Evolutionary conservation across 805 yeast genomes (phyloP), one percentile per base, ranked within the genome.

Genomic region (Cyberlindnera maritima): DNA sequence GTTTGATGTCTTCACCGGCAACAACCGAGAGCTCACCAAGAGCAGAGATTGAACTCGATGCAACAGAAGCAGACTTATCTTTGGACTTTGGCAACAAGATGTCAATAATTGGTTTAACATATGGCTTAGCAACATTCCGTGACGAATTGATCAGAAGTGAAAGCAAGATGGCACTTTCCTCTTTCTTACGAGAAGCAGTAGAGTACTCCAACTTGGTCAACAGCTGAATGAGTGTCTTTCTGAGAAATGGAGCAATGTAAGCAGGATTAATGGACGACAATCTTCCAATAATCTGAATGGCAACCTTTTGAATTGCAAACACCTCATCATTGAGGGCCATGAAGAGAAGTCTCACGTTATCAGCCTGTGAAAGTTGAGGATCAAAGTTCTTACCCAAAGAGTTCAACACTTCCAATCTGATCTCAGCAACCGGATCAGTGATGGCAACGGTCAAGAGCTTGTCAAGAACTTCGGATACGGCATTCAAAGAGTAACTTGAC

Each of bases 361-460:
- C 96, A 1, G 97, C 95, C 63, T 94, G 98, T 0, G 97, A 88
- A 28, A 94, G 67, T 59, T 94, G 98, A 0, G 96, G 88, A 59
- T 94, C 97, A 62, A 92, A 87, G 48, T 76, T 76, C 2, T 82
- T 77, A 32, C 87, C 87, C 33, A 95, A 70, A 39, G 90, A 77
- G 43, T 76, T 76, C 47, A 94, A 69, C 1, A 92, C 89, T 51
- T 87, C 91, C 10, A 87, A 68, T 47, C 99, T 72, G 28, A 92
- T 88, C 48, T 91, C 97, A 2, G 92, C 79, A 3, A 79, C 79
- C 0, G 96, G 88, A 56, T 94, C 99, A 0, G 96, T 86, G 13
- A 92, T 85, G 2, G 96, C 89, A 9, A 89, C 75, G 0, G 96
- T 80, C 32, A 94, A 67, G 17, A 94, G 70, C 61, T 86, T 87